Evolutionary conservation across 371 early-diverging fungal genomes (phyloP).

Genomic region (Umbelopsis sp.): DNA sequence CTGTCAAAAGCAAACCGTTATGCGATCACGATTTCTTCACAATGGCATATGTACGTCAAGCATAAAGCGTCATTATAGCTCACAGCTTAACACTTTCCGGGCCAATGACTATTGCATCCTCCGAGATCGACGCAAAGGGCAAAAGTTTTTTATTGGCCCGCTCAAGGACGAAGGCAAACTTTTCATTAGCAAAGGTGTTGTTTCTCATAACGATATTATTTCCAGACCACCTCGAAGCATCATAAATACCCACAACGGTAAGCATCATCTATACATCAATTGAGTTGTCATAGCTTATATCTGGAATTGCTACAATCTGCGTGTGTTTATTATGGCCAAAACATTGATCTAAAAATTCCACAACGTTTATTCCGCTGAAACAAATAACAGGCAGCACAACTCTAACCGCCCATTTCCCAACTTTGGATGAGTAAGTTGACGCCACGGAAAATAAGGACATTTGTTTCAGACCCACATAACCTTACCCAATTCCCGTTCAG

Average conservation of each 20-base stretch:
- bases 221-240: slow-evolving; percentile 53
- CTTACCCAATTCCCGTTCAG: slow-evolving; percentile 26
- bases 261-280: neutral
- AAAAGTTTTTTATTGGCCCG: slow-evolving; percentile 49
- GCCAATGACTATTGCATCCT: slow-evolving; percentile 54
- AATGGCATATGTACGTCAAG: neutral
- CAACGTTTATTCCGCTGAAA: neutral
- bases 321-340: neutral
- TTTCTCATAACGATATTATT: slow-evolving; percentile 56
- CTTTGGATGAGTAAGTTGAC: slow-evolving; percentile 64
- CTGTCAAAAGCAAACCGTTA: neutral
- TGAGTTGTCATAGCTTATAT: no score
- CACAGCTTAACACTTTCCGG: slow-evolving; percentile 26
- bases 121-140: slow-evolving; percentile 40
- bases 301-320: neutral
- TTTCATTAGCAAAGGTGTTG: slow-evolving; percentile 44
- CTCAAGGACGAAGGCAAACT: slow-evolving; percentile 32
- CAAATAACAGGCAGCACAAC: slow-evolving; percentile 27
- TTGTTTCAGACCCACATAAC: neutral
- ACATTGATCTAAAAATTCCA: neutral
- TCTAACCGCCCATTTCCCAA: slow-evolving; percentile 71
- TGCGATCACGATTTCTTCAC: neutral
- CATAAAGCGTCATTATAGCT: slow-evolving; percentile 12
- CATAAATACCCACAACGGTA: slow-evolving; percentile 49
- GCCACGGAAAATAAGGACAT: neutral